Evolutionary conservation across 2,329 filamentous ascomycete genomes (phyloP).

Genomic region (Ilyonectria mors-panacis): DNA sequence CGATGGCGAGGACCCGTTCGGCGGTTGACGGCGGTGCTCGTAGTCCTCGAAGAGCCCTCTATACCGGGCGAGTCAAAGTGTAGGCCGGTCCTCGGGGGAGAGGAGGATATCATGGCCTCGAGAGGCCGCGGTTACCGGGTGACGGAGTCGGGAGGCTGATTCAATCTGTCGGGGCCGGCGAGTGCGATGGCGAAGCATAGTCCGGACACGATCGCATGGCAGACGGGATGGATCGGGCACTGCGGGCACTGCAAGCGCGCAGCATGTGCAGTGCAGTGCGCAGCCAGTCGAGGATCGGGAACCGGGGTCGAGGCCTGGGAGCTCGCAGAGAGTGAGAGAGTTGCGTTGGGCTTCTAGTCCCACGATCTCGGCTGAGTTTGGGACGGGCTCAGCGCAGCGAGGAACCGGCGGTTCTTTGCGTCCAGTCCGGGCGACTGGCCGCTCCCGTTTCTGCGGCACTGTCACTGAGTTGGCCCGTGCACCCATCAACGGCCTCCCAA

Average conservation of each 20-base stretch:
- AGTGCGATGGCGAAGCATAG: conserved; percentile 44
- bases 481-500: conserved; percentile 35
- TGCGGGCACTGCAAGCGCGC: conserved; percentile 38
- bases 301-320: background rate
- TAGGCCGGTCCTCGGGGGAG: conserved; percentile 45
- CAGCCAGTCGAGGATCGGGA: conserved; percentile 4
- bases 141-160: conserved; percentile 11
- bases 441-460: conserved; percentile 33
- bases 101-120: conserved; percentile 48
- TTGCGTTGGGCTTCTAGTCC: conserved; percentile 2
- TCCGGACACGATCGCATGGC: conserved; percentile 43
- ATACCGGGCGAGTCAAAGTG: conserved; percentile 41
- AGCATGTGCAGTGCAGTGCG: conserved; percentile 21
- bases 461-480: conserved; percentile 38
- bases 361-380: conserved; percentile 4
- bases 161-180: conserved; percentile 39
- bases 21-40: conserved; percentile 38
- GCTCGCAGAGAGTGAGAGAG: background rate
- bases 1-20: conserved; percentile 38
- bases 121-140: conserved; percentile 28
- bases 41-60: conserved; percentile 38
- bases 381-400: background rate
- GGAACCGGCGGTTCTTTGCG: background rate
- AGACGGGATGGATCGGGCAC: conserved; percentile 35
- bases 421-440: background rate